Base-by-base conservation (phyloP, 2,329 filamentous ascomycete genomes). In the Lachnellula suecica region DNA sequence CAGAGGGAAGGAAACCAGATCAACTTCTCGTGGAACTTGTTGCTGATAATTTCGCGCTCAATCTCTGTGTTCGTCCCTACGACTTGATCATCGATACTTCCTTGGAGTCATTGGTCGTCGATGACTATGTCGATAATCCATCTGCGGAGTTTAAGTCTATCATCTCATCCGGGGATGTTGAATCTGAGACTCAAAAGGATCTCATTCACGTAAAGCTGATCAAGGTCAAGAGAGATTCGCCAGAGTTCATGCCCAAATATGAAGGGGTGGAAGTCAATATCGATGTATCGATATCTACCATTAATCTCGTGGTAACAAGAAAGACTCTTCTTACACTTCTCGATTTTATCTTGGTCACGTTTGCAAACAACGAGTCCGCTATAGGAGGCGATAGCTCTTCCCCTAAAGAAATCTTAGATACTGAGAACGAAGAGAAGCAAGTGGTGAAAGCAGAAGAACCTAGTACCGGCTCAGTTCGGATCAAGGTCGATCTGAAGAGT, bases 141-240 rank as follows among this genome's bases (percentile, higher is more conserved):
- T 85, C 91, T 0, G 76, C 89, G 0, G 93, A 97, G 65, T 99
- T 99, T 77, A 96, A 94, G 71, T 93, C 93, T 23, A 95, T 99
- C 46, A 84, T 99, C n/a, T 96, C 92, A 0, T 97, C 94, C 1
- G 83, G 82, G 0, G 84, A 87, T 44, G 71, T 74, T 6, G 82
- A 86, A 40, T 93, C 96, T 65, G 83, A 88, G 53, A 85, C 89
- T 55, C 83, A 89, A 54, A 91, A 84, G 56, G 83, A 95, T 61
- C 80, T 99, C 11, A 89, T 99, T 60, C 84, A 87, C 47, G 81
- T 99, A 63, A 96, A 93, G 65, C 96, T 96, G 64, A 80, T 91
- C 54, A 91, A 88, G 67, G 91, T 97, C 53, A 97, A 94, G 63
- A 87, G 83, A 27, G 84, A 91, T 46, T 97, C 94, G 2, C 95